phyloP scores from a whole-genome alignment of 495 filamentous ascomycete species.

The Penicillium chermesinum region DNA sequence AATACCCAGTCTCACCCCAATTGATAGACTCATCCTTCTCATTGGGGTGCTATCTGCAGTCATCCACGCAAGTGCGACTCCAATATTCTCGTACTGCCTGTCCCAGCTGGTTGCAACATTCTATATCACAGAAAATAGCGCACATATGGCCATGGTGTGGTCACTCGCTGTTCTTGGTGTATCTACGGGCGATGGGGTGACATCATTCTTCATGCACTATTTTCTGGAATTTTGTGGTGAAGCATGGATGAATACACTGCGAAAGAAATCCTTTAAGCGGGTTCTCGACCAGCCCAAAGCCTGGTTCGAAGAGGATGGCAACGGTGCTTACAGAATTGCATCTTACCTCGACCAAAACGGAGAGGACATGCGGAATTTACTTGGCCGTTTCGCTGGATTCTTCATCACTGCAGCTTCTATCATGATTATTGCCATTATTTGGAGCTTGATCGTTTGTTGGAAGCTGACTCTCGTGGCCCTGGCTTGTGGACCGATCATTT shows the following conservation, averaged over 20 bases:
- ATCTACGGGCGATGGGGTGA: constrained; percentile 57
- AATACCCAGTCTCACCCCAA: constrained; percentile 57
- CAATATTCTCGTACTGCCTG: constrained; percentile 73
- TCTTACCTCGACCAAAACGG: constrained; percentile 75
- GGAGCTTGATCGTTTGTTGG: constrained; percentile 74
- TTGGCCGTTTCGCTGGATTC: constrained; percentile 71
- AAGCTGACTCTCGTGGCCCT: constrained; percentile 76
- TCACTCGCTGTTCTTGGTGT: constrained; percentile 65
- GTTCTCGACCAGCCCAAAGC: constrained; percentile 72
- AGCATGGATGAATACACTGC: constrained; percentile 70
- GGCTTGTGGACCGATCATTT: constrained; percentile 61
- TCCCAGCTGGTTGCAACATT: constrained; percentile 68
- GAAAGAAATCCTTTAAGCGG: constrained; percentile 60
- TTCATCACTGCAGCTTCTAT: constrained; percentile 60
- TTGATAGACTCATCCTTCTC: constrained; percentile 51
- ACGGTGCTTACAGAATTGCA: constrained; percentile 57
- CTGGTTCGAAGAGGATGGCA: constrained; percentile 76
- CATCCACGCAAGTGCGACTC: constrained; percentile 63
- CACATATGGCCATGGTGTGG: constrained; percentile 54
- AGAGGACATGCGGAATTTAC: constrained; percentile 79
- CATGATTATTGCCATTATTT: constrained; percentile 60
- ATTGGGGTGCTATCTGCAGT: constrained; percentile 57
- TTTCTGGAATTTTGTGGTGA: constrained; percentile 68
- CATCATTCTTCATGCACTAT: constrained; percentile 63
- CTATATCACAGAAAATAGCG: constrained; percentile 43